These are phyloP conservation scores for Phytophthora agathidicida DNA, from an alignment of 352 stramenopile genomes.

Conservation along the genomic window DNA sequence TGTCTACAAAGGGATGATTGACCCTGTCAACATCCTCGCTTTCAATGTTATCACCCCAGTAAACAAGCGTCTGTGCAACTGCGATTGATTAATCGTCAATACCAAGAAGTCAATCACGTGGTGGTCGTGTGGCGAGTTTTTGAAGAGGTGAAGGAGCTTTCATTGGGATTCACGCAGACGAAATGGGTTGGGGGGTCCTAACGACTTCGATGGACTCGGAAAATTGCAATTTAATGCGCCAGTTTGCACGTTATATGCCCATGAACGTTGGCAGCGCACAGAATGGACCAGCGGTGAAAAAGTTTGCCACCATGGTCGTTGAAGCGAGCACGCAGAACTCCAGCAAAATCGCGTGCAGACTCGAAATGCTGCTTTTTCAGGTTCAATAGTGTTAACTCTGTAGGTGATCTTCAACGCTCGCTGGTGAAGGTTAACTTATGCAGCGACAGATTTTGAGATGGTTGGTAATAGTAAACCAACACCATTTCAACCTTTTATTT, in stretches of 20 bases:
- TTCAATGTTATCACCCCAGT: background rate
- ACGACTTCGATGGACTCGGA: background rate
- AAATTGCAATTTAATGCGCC: background rate
- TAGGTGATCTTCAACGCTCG: no score
- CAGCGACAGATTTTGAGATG: no score
- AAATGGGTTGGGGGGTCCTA: background rate
- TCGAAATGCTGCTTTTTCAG: background rate
- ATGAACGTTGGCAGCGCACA: background rate
- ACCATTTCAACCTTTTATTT: no score
- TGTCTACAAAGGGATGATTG: background rate
- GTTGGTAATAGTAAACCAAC: no score
- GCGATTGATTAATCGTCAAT: no score
- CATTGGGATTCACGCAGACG: background rate
- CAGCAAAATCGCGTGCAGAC: background rate
- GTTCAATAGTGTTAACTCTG: no score
- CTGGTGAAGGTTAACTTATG: no score
- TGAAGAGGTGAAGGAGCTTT: conserved; percentile 9
- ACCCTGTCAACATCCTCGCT: conserved; percentile 1
- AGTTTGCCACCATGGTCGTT: background rate
- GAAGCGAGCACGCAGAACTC: background rate
- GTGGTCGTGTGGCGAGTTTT: conserved; percentile 1
- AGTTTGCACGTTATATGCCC: background rate
- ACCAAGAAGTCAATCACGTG: background rate
- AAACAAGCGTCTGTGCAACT: no score
- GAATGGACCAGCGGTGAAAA: background rate